Evolutionary conservation across 805 yeast genomes (phyloP).

Genomic region (Metschnikowia reukaufii): DNA sequence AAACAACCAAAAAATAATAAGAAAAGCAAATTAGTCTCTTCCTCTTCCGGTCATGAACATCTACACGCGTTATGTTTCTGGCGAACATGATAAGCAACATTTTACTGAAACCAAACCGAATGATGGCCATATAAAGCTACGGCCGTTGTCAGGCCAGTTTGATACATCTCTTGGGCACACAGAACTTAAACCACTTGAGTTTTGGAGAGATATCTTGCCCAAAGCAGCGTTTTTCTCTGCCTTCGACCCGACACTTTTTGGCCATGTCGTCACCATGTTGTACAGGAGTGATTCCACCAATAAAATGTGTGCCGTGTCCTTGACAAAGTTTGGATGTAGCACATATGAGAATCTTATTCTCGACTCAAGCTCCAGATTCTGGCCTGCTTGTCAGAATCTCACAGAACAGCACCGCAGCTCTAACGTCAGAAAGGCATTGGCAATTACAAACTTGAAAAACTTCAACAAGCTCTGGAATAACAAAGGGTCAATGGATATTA

Average conservation of each 20-base stretch:
- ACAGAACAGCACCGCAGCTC: constrained; percentile 47
- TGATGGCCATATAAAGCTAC: constrained; percentile 20
- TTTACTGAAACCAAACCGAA: constrained; percentile 8
- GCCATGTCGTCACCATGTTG: constrained; percentile 48
- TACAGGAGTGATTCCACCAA: constrained; percentile 48
- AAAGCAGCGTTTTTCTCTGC: constrained; percentile 56
- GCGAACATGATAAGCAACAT: constrained; percentile 30
- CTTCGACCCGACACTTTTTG: constrained; percentile 45
- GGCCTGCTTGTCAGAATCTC: constrained; percentile 76
- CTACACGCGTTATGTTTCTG: constrained; percentile 39
- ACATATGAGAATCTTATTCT: constrained; percentile 27
- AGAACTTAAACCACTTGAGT: constrained; percentile 6
- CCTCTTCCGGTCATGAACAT: constrained; percentile 34
- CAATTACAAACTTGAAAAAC: constrained; percentile 68
- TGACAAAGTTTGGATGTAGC: constrained; percentile 68
- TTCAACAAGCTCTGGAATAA: constrained; percentile 55
- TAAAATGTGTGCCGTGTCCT: constrained; percentile 51
- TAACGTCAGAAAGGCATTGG: constrained; percentile 71
- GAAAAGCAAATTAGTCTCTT: no score
- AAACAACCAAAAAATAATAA: not conserved
- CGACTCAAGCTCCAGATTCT: constrained; percentile 56
- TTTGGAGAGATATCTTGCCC: constrained; percentile 46
- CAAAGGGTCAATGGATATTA: constrained; percentile 39
- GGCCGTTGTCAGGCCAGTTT: constrained; percentile 29
- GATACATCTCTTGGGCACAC: constrained; percentile 13